Percentiles rank a stretch among this genome's conserved stretches.
phyloP scores from a whole-genome alignment of 306 rosid genomes.

The Cicer chorassanicum region DNA sequence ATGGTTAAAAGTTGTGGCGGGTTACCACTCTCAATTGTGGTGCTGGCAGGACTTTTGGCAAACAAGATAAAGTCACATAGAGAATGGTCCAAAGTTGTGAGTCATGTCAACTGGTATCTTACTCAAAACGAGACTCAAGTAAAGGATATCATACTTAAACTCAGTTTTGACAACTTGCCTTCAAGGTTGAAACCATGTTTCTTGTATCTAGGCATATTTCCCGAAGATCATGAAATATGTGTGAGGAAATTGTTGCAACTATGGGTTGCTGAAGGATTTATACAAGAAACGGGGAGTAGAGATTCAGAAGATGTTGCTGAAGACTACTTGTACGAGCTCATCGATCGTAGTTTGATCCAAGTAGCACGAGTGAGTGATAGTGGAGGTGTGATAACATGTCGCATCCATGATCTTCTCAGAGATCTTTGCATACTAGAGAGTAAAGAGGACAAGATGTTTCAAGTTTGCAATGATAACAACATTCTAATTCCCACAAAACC shows the following conservation, averaged over 20 bases:
- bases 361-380: neutral
- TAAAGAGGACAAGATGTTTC: constrained; percentile 22
- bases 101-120: constrained; percentile 38
- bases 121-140: constrained; percentile 38
- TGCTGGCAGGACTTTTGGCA: constrained; percentile 38
- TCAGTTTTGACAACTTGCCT: constrained; percentile 37
- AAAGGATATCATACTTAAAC: constrained; percentile 41
- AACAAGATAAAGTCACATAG: constrained; percentile 28
- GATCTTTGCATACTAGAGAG: constrained; percentile 41
- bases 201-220: constrained; percentile 41
- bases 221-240: constrained; percentile 38
- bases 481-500: constrained; percentile 13
- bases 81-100: constrained; percentile 39
- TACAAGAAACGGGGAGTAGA: constrained; percentile 12
- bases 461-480: constrained; percentile 9
- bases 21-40: constrained; percentile 41
- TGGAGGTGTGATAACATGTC: constrained; percentile 33
- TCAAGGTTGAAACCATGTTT: constrained; percentile 42
- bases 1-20: constrained; percentile 34
- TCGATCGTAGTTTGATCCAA: constrained; percentile 41
- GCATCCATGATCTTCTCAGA: constrained; percentile 39
- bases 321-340: constrained; percentile 42
- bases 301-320: constrained; percentile 35
- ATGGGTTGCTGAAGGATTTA: constrained; percentile 46
- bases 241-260: constrained; percentile 2